Conservation (phyloP, 768 basidiomycete genomes). For the Mycena floridula region DNA sequence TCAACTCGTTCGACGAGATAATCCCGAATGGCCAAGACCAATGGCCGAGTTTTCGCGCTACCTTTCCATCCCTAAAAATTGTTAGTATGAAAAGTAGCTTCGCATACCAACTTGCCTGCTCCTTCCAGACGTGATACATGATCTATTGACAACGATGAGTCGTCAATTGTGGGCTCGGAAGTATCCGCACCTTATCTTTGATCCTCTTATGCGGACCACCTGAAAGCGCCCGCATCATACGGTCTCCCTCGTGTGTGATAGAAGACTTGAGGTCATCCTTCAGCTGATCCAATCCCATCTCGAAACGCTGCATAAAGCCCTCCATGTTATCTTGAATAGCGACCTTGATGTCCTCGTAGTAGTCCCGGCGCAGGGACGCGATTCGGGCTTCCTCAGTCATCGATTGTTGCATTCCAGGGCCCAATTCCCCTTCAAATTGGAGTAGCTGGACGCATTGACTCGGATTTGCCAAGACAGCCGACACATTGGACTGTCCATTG, state of each 20-base stretch:
- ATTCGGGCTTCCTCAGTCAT: background rate
- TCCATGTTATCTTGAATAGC: conserved; percentile 4
- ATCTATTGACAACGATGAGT: background rate
- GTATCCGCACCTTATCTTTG: conserved; percentile 1
- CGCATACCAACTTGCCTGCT: conserved; percentile 6
- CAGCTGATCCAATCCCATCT: conserved; percentile 1
- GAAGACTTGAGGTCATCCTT: background rate
- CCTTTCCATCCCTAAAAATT: conserved; percentile 7
- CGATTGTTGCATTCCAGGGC: background rate
- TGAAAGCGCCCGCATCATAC: background rate
- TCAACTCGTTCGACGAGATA: conserved; percentile 6
- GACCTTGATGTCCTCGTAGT: background rate
- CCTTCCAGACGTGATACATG: conserved; percentile 7
- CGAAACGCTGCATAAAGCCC: conserved; percentile 2
- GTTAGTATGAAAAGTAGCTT: too few relatives aligned
- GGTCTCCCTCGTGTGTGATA: conserved; percentile 1
- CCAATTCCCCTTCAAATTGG: background rate
- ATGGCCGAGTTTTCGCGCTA: conserved; percentile 5
- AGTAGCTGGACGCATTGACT: background rate
- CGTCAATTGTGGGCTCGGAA: background rate
- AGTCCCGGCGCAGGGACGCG: background rate
- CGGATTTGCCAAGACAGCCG: background rate
- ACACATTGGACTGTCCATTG: background rate
- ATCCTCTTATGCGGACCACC: conserved; percentile 2
- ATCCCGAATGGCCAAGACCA: conserved; percentile 6